Evolutionary conservation across 2,329 filamentous ascomycete genomes (phyloP), one percentile per base, ranked within the genome.

Genomic region (Ceratocystiopsis sp.): DNA sequence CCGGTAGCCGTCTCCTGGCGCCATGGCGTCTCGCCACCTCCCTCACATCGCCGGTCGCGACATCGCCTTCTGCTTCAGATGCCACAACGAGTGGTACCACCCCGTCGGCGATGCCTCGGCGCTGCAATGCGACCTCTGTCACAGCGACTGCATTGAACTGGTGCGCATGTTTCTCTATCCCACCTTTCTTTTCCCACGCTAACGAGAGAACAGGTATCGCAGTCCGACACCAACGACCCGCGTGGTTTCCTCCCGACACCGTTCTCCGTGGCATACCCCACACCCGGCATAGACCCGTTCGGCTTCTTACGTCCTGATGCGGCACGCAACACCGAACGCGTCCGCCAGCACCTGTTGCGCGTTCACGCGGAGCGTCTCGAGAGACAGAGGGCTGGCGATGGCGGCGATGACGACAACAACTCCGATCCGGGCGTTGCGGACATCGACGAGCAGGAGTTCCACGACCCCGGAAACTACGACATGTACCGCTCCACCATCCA

Each of bases 11-110:
- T 16, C n/a, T 15, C 15, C 3, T 35, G 16, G 45, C 46, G 46
- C 37, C 44, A 58, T 55, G 55, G 52, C 53, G 29, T 53, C 53
- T 34, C 44, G 52, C 37, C 68, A 66, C 52, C 65, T 77, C 45
- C 68, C 73, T 55, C 66, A 67, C 49, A 61, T 59, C 18, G 53
- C 58, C 6, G 62, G 62, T 48, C 68, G 75, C 49, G 83, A 93
- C 56, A 74, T 89, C 50, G 79, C 95, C 43, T 93, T 73, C 59
- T 98, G 91, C 61, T 85, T 96, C 61, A 64, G 70, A 47, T 96
- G 91, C 63, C 59, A 71, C 42, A 64, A 81, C 49, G 80, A 94
- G 58, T 96, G 86, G 85, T 84, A 80, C 54, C 68, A 75, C 46
- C 25, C 25, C 25, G 10, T 4, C 25, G 25, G 25, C 25, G 25